Conservation (phyloP, 805 yeast genomes). For the Candida sithepensis region DNA sequence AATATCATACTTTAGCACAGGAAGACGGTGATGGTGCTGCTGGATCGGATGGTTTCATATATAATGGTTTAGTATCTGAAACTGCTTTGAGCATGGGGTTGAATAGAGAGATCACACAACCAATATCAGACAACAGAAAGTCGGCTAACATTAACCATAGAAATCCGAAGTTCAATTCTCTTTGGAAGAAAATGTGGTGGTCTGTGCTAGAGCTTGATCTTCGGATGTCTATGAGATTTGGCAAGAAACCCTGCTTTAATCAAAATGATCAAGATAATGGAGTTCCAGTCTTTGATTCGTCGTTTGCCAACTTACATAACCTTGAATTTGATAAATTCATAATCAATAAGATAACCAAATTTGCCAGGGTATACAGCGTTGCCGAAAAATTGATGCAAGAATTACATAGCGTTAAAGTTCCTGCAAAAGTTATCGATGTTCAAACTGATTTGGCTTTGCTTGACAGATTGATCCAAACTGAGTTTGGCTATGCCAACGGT, state of each 20-base stretch:
- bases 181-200: conserved; percentile 32
- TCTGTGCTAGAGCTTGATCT: conserved; percentile 21
- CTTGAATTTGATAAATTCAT: conserved; percentile 19
- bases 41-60: conserved; percentile 37
- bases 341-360: conserved; percentile 16
- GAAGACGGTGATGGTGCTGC: conserved; percentile 50
- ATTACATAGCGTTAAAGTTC: conserved; percentile 17
- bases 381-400: conserved; percentile 19
- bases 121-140: conserved; percentile 5
- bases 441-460: conserved; percentile 13
- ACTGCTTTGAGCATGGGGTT: conserved; percentile 44
- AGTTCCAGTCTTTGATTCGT: conserved; percentile 11
- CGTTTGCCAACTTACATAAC: conserved; percentile 12
- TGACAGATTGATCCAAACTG: conserved; percentile 3
- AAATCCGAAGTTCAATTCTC: conserved; percentile 15
- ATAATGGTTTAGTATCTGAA: conserved; percentile 34
- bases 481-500: background rate
- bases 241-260: conserved; percentile 20
- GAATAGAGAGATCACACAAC: conserved; percentile 35
- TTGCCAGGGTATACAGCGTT: conserved; percentile 14
- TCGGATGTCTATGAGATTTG: conserved; percentile 18
- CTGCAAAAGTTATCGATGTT: conserved; percentile 24
- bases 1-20: conserved; percentile 40
- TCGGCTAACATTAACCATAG: conserved; percentile 2
- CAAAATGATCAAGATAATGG: conserved; percentile 16